A percentile compares a stretch with the other conserved stretches of the same genome.
These are phyloP conservation scores for Dissophora ornata DNA, from an alignment of 192 early-diverging fungal species.

Conservation along the genomic window DNA sequence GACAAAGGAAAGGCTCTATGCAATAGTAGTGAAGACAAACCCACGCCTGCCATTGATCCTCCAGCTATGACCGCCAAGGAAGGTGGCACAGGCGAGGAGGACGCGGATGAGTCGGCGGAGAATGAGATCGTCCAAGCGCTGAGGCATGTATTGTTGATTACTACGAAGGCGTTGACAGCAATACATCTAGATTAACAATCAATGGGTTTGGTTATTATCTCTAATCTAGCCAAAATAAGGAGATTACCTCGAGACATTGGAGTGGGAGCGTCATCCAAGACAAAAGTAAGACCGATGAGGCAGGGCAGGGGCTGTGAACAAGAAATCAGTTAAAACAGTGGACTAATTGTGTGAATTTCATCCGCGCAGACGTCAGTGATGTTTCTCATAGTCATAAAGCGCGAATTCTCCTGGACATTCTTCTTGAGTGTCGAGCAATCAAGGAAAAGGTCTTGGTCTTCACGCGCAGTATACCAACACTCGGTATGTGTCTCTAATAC, in stretches of 20 bases:
- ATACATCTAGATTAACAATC: no score
- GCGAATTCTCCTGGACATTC: slow-evolving; percentile 67
- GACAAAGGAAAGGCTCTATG: no score
- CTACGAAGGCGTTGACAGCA: no score
- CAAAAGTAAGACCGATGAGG: slow-evolving; percentile 19
- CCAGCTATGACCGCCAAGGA: not conserved
- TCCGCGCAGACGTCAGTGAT: slow-evolving; percentile 32
- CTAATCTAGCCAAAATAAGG: slow-evolving; percentile 31
- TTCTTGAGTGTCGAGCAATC: slow-evolving; percentile 53
- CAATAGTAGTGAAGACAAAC: no score
- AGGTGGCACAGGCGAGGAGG: slow-evolving; percentile 12
- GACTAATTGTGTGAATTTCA: no score
- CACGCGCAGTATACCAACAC: slow-evolving; percentile 73
- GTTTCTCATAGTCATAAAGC: slow-evolving; percentile 61
- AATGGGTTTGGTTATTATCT: no score
- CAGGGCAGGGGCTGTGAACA: no score
- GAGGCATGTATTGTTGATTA: slow-evolving; percentile 1
- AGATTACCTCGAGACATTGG: slow-evolving; percentile 6
- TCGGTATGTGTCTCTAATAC: slow-evolving; percentile 64
- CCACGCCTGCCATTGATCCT: not conserved
- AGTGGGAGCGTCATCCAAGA: slow-evolving; percentile 6
- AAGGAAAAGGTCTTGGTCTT: slow-evolving; percentile 82
- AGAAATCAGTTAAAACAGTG: no score
- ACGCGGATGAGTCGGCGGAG: slow-evolving; percentile 20
- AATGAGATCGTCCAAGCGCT: slow-evolving; percentile 6